phyloP scores from a whole-genome alignment of 2,329 filamentous ascomycete species.

The Chrysoporthe deuterocubensis region DNA sequence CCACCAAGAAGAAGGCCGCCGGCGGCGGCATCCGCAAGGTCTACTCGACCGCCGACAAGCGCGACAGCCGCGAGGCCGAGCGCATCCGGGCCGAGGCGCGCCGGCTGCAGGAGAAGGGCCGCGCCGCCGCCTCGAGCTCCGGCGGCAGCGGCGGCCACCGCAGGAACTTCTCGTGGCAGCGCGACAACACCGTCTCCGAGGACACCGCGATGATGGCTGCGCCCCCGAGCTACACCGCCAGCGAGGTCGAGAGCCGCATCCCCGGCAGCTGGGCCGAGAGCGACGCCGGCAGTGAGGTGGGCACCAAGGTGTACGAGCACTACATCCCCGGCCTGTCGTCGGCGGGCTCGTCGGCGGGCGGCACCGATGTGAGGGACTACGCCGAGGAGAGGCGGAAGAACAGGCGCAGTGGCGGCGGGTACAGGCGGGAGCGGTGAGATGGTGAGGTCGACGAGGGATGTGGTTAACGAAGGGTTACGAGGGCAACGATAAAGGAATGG shows the following conservation, averaged over 20 bases:
- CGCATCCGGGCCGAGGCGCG: slow-evolving; percentile 60
- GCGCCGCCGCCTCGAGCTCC: slow-evolving; percentile 46
- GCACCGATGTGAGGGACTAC: slow-evolving; percentile 42
- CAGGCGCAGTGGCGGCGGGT: slow-evolving; percentile 36
- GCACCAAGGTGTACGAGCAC: slow-evolving; percentile 62
- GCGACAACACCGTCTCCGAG: slow-evolving; percentile 26
- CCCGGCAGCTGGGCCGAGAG: slow-evolving; percentile 46
- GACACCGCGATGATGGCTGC: slow-evolving; percentile 28
- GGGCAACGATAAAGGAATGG: not conserved
- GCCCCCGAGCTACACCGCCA: slow-evolving; percentile 28
- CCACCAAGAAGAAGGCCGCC: slow-evolving; percentile 46
- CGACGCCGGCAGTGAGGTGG: slow-evolving; percentile 52
- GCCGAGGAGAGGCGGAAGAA: slow-evolving; percentile 49
- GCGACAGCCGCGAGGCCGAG: slow-evolving; percentile 55
- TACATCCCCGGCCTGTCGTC: slow-evolving; percentile 55
- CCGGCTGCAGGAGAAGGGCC: slow-evolving; percentile 58
- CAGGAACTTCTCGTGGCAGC: slow-evolving; percentile 30
- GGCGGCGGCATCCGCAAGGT: slow-evolving; percentile 62
- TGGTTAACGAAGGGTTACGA: not conserved
- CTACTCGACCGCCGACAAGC: slow-evolving; percentile 63
- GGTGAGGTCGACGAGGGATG: not conserved
- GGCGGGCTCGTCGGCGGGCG: slow-evolving; percentile 36
- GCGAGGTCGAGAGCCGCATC: slow-evolving; percentile 36
- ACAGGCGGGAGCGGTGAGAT: slow-evolving; percentile 34
- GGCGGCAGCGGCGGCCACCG: slow-evolving; percentile 36